Percentiles rank a stretch among this genome's conserved stretches.
Evolutionary conservation across 768 basidiomycete genomes (phyloP).

Genomic region (Suillus fuscotomentosus): DNA sequence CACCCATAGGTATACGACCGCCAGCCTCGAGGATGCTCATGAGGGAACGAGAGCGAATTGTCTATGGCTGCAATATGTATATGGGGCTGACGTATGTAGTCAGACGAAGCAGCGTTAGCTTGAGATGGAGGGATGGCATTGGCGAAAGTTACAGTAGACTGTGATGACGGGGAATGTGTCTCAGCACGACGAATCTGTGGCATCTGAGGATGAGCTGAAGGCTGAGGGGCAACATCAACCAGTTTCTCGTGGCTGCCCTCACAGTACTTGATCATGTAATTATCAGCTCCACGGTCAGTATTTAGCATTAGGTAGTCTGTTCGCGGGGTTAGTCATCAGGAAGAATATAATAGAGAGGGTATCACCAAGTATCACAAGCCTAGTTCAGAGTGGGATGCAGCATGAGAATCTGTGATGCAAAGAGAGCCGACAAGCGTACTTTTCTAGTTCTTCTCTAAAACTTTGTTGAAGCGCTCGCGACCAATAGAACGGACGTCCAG

Average conservation of each 20-base stretch:
- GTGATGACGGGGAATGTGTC: constrained; percentile 34
- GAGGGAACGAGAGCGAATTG: constrained; percentile 89
- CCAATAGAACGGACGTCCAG: constrained; percentile 77
- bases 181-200: constrained; percentile 63
- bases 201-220: constrained; percentile 63
- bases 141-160: constrained; percentile 38
- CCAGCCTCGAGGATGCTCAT: constrained; percentile 83
- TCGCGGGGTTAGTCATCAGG: constrained; percentile 5
- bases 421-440: constrained; percentile 43
- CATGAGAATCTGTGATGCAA: constrained; percentile 10
- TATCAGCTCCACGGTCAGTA: constrained; percentile 83
- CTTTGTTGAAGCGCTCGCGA: constrained; percentile 72
- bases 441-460: constrained; percentile 87
- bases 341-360: not conserved
- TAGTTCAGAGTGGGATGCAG: constrained; percentile 25
- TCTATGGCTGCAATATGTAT: constrained; percentile 93
- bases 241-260: constrained; percentile 79
- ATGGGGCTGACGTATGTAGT: constrained; percentile 67
- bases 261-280: constrained; percentile 92
- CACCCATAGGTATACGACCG: constrained; percentile 85
- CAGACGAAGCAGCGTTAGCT: constrained; percentile 28
- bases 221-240: constrained; percentile 77
- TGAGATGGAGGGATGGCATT: constrained; percentile 37
- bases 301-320: constrained; percentile 90
- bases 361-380: constrained; percentile 80